These are phyloP conservation scores for Canna indica DNA, from an alignment of 176 grass and related monocot genomes.

Conservation along the genomic window DNA sequence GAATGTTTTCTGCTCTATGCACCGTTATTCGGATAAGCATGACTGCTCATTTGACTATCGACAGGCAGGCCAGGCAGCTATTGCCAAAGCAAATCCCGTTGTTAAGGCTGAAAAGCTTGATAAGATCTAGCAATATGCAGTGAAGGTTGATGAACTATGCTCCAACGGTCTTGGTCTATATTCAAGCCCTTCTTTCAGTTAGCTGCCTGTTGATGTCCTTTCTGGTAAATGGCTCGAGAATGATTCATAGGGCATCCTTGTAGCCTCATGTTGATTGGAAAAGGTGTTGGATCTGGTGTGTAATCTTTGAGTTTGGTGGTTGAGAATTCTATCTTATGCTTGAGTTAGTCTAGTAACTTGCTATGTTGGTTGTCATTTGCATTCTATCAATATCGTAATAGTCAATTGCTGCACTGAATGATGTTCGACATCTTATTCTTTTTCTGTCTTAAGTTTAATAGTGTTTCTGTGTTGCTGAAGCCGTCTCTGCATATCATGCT, in stretches of 20 bases:
- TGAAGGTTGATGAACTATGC: not conserved
- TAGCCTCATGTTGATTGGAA: constrained; percentile 29
- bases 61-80: constrained; percentile 62
- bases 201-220: constrained; percentile 16
- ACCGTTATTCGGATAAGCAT: constrained; percentile 86
- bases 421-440: not conserved
- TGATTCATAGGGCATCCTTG: constrained; percentile 10
- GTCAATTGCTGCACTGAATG: not conserved
- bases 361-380: not conserved
- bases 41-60: constrained; percentile 83
- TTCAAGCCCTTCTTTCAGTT: not conserved
- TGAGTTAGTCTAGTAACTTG: not conserved
- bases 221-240: constrained; percentile 23
- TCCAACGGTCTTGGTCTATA: not conserved
- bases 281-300: constrained; percentile 42
- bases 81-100: constrained; percentile 88
- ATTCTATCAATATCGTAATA: not conserved
- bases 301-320: constrained; percentile 48
- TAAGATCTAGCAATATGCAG: constrained; percentile 48
- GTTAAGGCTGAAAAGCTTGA: constrained; percentile 94
- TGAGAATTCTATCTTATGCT: not conserved
- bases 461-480: not conserved
- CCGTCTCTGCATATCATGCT: too few species aligned
- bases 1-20: constrained; percentile 49
- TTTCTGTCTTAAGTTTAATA: not conserved